Evolutionary conservation across 257 asterid genomes (phyloP).

Genomic region (Marsdenia floribunda): DNA sequence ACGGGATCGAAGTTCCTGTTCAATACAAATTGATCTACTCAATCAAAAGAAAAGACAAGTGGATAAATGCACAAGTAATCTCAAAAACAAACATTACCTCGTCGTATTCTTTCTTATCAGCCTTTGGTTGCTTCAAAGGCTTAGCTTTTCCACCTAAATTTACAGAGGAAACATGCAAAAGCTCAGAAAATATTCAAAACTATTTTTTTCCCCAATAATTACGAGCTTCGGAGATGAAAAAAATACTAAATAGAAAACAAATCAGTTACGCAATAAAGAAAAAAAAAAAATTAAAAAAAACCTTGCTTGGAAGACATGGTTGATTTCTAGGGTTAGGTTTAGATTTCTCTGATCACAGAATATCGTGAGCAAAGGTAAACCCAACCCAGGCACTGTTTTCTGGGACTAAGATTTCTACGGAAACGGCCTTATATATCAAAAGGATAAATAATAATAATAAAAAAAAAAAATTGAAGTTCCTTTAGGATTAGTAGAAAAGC

Average conservation of each 20-base stretch:
- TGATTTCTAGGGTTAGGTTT: conserved; percentile 20
- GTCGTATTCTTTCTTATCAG: conserved; percentile 28
- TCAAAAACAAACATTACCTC: conserved; percentile 13
- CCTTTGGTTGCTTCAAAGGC: conserved; percentile 41
- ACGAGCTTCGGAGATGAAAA: not conserved
- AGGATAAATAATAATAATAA: not conserved
- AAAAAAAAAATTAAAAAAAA: not conserved
- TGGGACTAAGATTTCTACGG: not conserved
- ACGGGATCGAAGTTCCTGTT: not conserved
- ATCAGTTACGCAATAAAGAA: no score
- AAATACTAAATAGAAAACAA: not conserved
- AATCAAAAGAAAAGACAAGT: not conserved
- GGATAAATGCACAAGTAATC: not conserved
- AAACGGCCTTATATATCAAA: not conserved
- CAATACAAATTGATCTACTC: not conserved
- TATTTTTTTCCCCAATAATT: not conserved
- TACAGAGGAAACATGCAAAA: not conserved
- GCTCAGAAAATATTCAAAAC: not conserved
- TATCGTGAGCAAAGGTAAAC: no score
- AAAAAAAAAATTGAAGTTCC: no score
- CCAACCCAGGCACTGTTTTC: conserved; percentile 1
- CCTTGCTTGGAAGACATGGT: conserved; percentile 40
- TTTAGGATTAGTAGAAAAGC: not conserved
- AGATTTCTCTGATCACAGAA: not conserved
- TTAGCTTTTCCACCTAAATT: conserved; percentile 36